These are phyloP conservation scores for Gossypium armourianum DNA, from an alignment of 441 rosid species.

Conservation along the genomic window DNA sequence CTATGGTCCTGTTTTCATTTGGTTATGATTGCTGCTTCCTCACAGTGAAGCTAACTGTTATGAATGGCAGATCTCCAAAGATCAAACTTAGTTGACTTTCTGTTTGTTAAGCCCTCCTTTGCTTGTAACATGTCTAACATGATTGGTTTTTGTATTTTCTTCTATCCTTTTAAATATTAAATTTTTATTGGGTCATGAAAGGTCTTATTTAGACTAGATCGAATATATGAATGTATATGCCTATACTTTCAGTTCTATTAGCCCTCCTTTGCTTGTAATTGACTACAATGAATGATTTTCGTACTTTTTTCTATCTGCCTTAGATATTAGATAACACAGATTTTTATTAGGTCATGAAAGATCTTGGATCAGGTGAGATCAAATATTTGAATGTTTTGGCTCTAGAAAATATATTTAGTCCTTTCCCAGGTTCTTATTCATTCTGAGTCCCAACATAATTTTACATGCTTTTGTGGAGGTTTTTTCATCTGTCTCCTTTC, in stretches of 20 bases:
- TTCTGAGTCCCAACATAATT: background rate
- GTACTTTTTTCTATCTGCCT: background rate
- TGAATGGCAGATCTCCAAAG: background rate
- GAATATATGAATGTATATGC: background rate
- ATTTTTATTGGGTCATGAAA: conserved; percentile 1
- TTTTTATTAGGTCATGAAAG: background rate
- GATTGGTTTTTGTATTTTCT: background rate
- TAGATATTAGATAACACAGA: background rate
- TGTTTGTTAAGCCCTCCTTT: background rate
- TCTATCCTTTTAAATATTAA: background rate
- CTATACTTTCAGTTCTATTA: background rate
- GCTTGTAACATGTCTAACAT: background rate
- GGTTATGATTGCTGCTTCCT: background rate
- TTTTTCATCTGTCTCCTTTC: background rate
- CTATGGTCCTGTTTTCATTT: background rate
- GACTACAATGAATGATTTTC: background rate
- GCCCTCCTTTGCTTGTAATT: background rate
- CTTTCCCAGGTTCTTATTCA: background rate
- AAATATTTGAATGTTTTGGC: background rate
- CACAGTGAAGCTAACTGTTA: background rate
- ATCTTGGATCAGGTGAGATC: background rate
- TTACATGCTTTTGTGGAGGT: background rate
- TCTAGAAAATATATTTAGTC: background rate
- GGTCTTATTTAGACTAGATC: background rate
- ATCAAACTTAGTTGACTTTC: background rate